Evolutionary conservation across 352 stramenopile genomes (phyloP), one percentile per base, ranked within the genome.

Genomic region (Globisporangium splendens): DNA sequence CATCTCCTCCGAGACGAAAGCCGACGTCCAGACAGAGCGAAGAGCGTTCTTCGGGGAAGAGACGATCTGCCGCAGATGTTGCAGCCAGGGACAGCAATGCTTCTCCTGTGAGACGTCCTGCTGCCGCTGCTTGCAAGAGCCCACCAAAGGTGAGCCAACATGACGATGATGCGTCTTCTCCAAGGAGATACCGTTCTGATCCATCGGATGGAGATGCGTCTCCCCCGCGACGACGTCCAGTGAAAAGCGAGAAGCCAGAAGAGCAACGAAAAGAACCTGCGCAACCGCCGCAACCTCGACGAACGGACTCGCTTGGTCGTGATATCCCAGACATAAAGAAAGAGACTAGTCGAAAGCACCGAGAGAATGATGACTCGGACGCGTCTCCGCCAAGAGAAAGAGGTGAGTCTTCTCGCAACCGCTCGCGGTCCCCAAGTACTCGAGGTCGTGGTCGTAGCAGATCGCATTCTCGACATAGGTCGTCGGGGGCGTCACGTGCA

Each of bases 101-200:
- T 1, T 83, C 70, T n/a, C 68, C 71, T 39, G 18, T 47, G 17
- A 67, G 69, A 48, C 56, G 58, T 42, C 53, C 2, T 18, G n/a
- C 43, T 6, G 12, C 18, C 5, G 24, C 24, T 31, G 24, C 24
- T 31, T 5, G 24, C 24, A 31, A 41, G 39, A 53, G 63, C 15
- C 14, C 31, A 20, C 39, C 13, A 28, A 10, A 54, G 50, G 53
- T 41, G 54, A 68, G 20, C 22, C 46, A 7, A 20, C 31, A 46
- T 44, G 58, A 54, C 17, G 56, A 67, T 44, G 49, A 67, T 31
- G 51, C 50, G 4, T 77, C 68, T 13, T 60, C 62, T n/a, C 43
- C 68, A 10, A 56, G 61, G 44, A 56, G 41, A 58, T 24, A 44
- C 42, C 22, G 47, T 51, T 21, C 20, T 31, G 41, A 41, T 17